phyloP scores from a whole-genome alignment of 2,329 filamentous ascomycete species.

The Aspergillus flavus region DNA sequence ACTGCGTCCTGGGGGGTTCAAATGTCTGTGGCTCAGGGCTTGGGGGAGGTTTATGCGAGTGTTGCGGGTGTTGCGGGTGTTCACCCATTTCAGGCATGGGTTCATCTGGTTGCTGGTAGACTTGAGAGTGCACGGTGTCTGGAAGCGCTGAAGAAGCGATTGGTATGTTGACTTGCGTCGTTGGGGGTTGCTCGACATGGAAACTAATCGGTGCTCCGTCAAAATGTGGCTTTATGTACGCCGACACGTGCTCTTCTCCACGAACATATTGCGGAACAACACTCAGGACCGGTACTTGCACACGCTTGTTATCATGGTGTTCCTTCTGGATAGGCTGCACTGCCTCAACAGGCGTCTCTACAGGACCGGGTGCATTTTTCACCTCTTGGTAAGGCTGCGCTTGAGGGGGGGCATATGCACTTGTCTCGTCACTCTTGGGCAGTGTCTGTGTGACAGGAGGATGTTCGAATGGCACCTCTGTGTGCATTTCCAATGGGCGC shows the following conservation, averaged over 20 bases:
- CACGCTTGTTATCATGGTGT: neutral
- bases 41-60: slow-evolving; percentile 40
- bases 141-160: slow-evolving; percentile 1
- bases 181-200: slow-evolving; percentile 16
- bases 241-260: slow-evolving; percentile 46
- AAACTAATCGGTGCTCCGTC: slow-evolving; percentile 17
- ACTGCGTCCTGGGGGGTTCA: slow-evolving; percentile 61
- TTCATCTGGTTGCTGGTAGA: slow-evolving; percentile 41
- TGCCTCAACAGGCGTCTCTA: neutral
- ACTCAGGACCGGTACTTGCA: slow-evolving; percentile 30
- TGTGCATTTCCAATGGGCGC: neutral
- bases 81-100: slow-evolving; percentile 48
- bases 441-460: neutral
- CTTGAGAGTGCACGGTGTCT: slow-evolving; percentile 10
- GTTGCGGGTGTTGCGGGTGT: slow-evolving; percentile 44
- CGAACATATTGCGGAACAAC: slow-evolving; percentile 49
- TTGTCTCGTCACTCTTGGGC: neutral
- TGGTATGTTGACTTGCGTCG: slow-evolving; percentile 8
- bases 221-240: slow-evolving; percentile 30
- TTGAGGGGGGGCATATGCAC: neutral
- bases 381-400: neutral
- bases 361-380: neutral
- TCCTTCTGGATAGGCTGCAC: slow-evolving; percentile 3
- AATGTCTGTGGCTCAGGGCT: slow-evolving; percentile 47
- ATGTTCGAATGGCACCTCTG: neutral